Evolutionary conservation across 2,329 filamentous ascomycete species (phyloP).

Genomic region (Emergomyces orientalis): DNA sequence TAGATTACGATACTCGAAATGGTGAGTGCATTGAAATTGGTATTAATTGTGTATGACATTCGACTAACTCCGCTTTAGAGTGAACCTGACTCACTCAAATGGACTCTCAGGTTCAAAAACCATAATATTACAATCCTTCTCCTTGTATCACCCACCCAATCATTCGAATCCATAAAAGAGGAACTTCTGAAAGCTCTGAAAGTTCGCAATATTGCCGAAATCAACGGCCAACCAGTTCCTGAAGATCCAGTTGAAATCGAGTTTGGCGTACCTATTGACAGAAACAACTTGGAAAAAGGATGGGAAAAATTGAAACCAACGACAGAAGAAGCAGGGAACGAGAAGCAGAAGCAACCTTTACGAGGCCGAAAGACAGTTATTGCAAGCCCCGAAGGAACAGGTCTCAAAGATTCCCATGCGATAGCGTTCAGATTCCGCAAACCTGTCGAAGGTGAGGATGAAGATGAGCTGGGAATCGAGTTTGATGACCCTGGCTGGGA

Average conservation of each 20-base stretch:
- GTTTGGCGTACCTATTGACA: slow-evolving; percentile 41
- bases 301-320: slow-evolving; percentile 38
- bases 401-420: slow-evolving; percentile 31
- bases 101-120: slow-evolving; percentile 64
- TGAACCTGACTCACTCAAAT: slow-evolving; percentile 38
- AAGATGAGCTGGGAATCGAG: slow-evolving; percentile 27
- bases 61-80: not conserved
- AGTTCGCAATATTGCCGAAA: slow-evolving; percentile 33
- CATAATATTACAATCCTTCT: slow-evolving; percentile 62
- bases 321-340: slow-evolving; percentile 21
- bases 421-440: slow-evolving; percentile 33
- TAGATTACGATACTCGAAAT: slow-evolving; percentile 21
- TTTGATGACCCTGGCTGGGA: slow-evolving; percentile 17
- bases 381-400: slow-evolving; percentile 26
- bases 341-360: slow-evolving; percentile 20
- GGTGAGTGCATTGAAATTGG: slow-evolving; percentile 42
- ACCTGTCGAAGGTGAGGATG: slow-evolving; percentile 27
- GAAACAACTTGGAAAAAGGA: slow-evolving; percentile 41
- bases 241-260: slow-evolving; percentile 35
- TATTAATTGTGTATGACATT: slow-evolving; percentile 9
- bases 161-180: slow-evolving; percentile 49
- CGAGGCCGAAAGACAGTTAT: slow-evolving; percentile 25
- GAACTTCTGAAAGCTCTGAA: slow-evolving; percentile 51
- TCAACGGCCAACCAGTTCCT: slow-evolving; percentile 33
- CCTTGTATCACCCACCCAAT: slow-evolving; percentile 50